Conservation (phyloP, 176 grass and related monocot genomes). For the Sorghum bicolor region DNA sequence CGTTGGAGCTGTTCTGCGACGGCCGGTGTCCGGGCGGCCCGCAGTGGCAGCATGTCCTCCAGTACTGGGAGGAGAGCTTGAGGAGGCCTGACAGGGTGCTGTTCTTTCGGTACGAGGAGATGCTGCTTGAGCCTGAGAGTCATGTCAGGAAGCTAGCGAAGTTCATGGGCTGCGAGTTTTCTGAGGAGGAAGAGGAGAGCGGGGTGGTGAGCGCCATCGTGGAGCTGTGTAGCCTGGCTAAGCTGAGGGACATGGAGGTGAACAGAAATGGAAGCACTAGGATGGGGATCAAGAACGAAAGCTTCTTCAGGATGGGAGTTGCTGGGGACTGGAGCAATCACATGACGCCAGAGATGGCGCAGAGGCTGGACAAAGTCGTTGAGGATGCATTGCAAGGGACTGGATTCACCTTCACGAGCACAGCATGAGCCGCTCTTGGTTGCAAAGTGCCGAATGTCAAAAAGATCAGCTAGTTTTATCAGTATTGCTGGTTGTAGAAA, state of each 20-base stretch:
- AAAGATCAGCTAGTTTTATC: not conserved
- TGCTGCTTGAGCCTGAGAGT: not conserved
- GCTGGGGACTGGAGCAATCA: not conserved
- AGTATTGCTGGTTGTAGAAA: too few species aligned
- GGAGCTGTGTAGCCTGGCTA: not conserved
- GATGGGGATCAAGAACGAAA: not conserved
- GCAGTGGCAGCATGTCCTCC: not conserved
- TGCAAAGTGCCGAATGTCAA: not conserved
- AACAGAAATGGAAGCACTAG: not conserved
- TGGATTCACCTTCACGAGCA: not conserved
- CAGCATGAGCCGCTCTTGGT: not conserved
- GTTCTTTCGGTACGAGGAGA: slow-evolving; percentile 26
- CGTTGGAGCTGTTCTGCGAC: not conserved
- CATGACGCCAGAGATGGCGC: slow-evolving; percentile 16
- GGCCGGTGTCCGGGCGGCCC: not conserved
- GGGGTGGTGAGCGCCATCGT: not conserved
- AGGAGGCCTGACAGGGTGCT: not conserved
- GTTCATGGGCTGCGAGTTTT: not conserved
- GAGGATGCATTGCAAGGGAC: not conserved
- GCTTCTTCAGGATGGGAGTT: not conserved
- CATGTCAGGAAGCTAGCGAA: not conserved
- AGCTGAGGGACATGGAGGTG: not conserved
- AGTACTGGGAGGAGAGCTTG: slow-evolving; percentile 12
- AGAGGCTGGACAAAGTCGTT: not conserved
- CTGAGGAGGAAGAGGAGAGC: not conserved